Conservation (phyloP, 441 rosid species). For the Capsella rubella region DNA sequence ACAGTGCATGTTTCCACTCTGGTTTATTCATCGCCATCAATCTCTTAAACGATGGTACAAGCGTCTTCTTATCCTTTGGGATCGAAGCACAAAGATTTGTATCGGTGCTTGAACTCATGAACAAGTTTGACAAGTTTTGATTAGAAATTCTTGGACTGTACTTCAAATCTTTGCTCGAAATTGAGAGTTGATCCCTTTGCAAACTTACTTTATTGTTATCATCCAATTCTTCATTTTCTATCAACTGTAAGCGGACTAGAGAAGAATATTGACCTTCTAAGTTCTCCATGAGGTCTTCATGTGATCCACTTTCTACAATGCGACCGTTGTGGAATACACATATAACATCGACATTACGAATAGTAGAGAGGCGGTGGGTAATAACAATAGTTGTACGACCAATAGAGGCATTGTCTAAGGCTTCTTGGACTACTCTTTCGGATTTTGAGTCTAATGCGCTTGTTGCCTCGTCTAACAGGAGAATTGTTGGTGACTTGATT, state of each 20-base stretch:
- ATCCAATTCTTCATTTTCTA: background rate
- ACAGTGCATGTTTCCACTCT: slow-evolving; percentile 74
- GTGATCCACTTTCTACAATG: slow-evolving; percentile 66
- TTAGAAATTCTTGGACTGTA: background rate
- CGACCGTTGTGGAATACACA: slow-evolving; percentile 9
- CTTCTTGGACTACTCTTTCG: background rate
- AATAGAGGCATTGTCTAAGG: background rate
- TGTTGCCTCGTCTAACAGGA: slow-evolving; percentile 50
- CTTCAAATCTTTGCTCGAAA: background rate
- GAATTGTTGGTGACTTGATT: background rate
- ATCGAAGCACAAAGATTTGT: background rate
- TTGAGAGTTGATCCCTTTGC: background rate
- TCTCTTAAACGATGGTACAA: background rate
- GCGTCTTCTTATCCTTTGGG: background rate
- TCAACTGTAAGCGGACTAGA: slow-evolving; percentile 60
- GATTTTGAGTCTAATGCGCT: slow-evolving; percentile 58
- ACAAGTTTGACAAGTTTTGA: background rate
- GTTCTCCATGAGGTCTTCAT: slow-evolving; percentile 53
- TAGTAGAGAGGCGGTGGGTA: background rate
- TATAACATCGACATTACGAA: background rate
- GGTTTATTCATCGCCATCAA: slow-evolving; percentile 51
- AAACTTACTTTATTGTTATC: background rate
- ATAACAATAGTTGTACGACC: background rate
- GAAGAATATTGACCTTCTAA: slow-evolving; percentile 58
- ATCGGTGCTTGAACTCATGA: background rate